Base-by-base conservation (phyloP, 768 basidiomycete genomes). In the Boletus vermiculosoides region DNA sequence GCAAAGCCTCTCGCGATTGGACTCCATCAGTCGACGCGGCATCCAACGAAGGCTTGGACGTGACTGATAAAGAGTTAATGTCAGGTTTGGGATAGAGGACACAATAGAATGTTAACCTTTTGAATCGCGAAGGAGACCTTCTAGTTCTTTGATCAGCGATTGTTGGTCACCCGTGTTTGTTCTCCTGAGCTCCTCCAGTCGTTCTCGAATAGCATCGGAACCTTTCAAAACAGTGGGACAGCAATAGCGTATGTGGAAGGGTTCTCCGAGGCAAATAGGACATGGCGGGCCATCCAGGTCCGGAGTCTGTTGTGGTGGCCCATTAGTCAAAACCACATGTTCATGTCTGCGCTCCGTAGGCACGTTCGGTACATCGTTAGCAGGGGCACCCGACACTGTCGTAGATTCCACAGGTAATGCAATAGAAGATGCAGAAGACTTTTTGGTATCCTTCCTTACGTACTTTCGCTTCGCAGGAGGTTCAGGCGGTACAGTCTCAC, bases 211-310 rank as follows among this genome's bases (percentile, higher is more conserved):
- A 9, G 76, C 66, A 9, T 71, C 67, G 0, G 77, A 64, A 11
- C 82, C 80, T 37, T 73, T 74, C 25, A 71, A 56, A 25, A 86
- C 72, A 23, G 77, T 66, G 6, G 81, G 81, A 64, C 85, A 87
- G 44, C 66, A 67, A 49, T 74, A 74, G n/a, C 77, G 78, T 51
- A 75, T 69, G 58, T 87, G 85, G 39, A 74, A 71, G 8, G 80
- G 77, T 5, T 61, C 59, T 45, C 67, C 67, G 20, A 71, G 68
- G 66, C 85, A 86, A 22, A 83, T 69, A 40, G 78, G 78, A 57
- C 84, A 82, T 1, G 55, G 51, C 0, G 55, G 57, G 54, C 46
- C 49, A 42, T 57, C 53, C 46, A 54, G 46, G n/a, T 34, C 51
- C 6, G 18, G 30, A 23, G 55, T 36, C 15, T 41, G 51, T 16